Conservation (phyloP, 1,284 basidiomycete species). For the Heterobasidion occidentale region DNA sequence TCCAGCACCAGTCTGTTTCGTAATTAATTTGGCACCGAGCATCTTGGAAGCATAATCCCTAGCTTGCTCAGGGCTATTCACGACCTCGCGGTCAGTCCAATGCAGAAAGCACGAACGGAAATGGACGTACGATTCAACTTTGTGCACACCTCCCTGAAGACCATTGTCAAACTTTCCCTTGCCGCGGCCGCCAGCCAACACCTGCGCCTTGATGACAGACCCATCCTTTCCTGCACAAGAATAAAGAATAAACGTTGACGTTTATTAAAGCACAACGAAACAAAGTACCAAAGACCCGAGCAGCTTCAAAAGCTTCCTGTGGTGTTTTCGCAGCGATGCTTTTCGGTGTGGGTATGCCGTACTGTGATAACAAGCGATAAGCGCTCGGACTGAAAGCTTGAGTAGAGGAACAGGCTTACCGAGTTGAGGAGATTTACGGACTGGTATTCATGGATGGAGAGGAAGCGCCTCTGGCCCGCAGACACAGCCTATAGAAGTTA, state of each 20-base stretch:
- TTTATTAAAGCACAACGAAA: neutral
- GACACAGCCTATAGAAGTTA: slow-evolving; percentile 40
- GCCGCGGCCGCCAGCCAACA: slow-evolving; percentile 96
- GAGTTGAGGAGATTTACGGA: slow-evolving; percentile 93
- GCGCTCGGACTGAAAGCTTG: neutral
- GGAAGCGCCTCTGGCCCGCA: slow-evolving; percentile 84
- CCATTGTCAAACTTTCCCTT: slow-evolving; percentile 98
- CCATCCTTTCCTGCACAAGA: slow-evolving; percentile 48
- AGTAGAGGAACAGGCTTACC: slow-evolving; percentile 35
- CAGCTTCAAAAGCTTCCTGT: slow-evolving; percentile 86
- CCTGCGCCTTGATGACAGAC: slow-evolving; percentile 97
- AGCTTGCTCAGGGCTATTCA: slow-evolving; percentile 77
- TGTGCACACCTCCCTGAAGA: slow-evolving; percentile 96
- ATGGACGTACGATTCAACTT: slow-evolving; percentile 73
- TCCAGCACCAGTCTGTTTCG: slow-evolving; percentile 94
- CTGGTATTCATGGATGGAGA: slow-evolving; percentile 99
- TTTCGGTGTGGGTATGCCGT: slow-evolving; percentile 95
- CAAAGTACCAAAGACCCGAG: slow-evolving; percentile 76
- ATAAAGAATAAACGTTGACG: neutral
- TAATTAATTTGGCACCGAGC: slow-evolving; percentile 95
- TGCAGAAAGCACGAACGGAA: slow-evolving; percentile 1
- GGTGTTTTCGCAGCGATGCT: slow-evolving; percentile 83
- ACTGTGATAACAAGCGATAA: slow-evolving; percentile 39
- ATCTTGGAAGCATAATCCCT: slow-evolving; percentile 86
- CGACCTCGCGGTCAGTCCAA: slow-evolving; percentile 1